Evolutionary conservation across 371 early-diverging fungal genomes (phyloP).

Genomic region (Mucor racemosus): DNA sequence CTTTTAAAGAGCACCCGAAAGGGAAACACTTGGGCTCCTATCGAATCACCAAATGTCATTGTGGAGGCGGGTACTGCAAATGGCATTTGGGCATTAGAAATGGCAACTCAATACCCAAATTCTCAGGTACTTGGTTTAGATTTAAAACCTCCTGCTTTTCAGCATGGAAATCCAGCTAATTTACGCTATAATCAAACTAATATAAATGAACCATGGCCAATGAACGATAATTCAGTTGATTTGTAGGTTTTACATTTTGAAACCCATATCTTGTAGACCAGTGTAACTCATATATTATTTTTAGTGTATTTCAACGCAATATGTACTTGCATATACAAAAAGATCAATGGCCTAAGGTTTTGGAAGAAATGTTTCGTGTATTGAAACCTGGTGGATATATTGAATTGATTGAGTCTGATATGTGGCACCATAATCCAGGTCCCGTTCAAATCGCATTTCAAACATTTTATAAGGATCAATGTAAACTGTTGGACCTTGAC

Average conservation of each 20-base stretch:
- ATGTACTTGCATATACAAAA: slow-evolving; percentile 38
- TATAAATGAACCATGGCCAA: slow-evolving; percentile 44
- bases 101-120: slow-evolving; percentile 54
- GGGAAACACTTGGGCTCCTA: slow-evolving; percentile 41
- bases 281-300: not conserved
- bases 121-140: slow-evolving; percentile 60
- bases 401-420: slow-evolving; percentile 46
- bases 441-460: slow-evolving; percentile 55
- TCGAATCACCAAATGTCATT: slow-evolving; percentile 46
- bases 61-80: slow-evolving; percentile 59
- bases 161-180: slow-evolving; percentile 38
- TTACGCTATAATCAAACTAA: slow-evolving; percentile 37
- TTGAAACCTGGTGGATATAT: slow-evolving; percentile 50
- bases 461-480: slow-evolving; percentile 39
- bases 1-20: slow-evolving; percentile 51
- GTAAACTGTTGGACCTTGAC: slow-evolving; percentile 32
- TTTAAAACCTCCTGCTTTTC: slow-evolving; percentile 48
- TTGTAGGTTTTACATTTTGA: slow-evolving; percentile 31
- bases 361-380: slow-evolving; percentile 49
- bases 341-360: slow-evolving; percentile 39
- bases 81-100: slow-evolving; percentile 67
- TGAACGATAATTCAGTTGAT: slow-evolving; percentile 39
- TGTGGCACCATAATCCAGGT: slow-evolving; percentile 47
- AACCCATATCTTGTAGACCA: not conserved
- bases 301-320: slow-evolving; percentile 48